Base-by-base conservation (phyloP, 163 green algal genomes). In the Prototheca cutis region DNA sequence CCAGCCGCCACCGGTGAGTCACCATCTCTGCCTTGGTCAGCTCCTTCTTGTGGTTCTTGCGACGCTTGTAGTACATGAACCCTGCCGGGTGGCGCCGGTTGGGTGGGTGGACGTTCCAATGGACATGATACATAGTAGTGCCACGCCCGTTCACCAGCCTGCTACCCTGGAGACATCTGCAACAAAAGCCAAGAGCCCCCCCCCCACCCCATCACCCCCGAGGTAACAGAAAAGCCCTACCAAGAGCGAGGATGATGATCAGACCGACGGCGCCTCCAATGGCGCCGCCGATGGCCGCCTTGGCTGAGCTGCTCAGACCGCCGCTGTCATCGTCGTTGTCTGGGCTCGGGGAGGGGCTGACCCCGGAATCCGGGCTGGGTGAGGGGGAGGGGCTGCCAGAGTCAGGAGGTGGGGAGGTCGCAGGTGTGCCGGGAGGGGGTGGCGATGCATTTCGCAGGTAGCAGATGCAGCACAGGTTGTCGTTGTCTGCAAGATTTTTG, bases 261-360 rank as follows among this genome's bases (percentile, higher is more conserved):
- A 61, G 39, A 6, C 18, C 51, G 13, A 33, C 27, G 6, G 61
- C 39, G 2, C 60, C 60, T 2, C 60, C 60, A 1, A 61, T 40
- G 5, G 57, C 52, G 27, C 51, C 60, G 18, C 60, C 60, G n/a
- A 67, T 61, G 2, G 52, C 60, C 19, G 40, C 59, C 28, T 53
- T 42, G 36, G 36, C 36, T 10, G 36, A 15, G 36, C 13, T 15
- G 36, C 13, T 15, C 13, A 10, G 36, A 21, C 36, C 36, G 13
- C 36, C 13, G 36, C 36, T 17, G 48, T 7, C 5, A 25, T 17
- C 23, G 48, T 6, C 48, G 48, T 23, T 32, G 23, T 23, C 4
- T 4, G 48, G 23, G 18, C 24, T 23, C 48, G 48, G 23, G n/a
- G 48, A 15, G n/a, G 48, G 48, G 4, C 24, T 54, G 48, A 27